Evolutionary conservation across 495 filamentous ascomycete genomes (phyloP), one percentile per base, ranked within the genome.

Genomic region (Neurospora africana): DNA sequence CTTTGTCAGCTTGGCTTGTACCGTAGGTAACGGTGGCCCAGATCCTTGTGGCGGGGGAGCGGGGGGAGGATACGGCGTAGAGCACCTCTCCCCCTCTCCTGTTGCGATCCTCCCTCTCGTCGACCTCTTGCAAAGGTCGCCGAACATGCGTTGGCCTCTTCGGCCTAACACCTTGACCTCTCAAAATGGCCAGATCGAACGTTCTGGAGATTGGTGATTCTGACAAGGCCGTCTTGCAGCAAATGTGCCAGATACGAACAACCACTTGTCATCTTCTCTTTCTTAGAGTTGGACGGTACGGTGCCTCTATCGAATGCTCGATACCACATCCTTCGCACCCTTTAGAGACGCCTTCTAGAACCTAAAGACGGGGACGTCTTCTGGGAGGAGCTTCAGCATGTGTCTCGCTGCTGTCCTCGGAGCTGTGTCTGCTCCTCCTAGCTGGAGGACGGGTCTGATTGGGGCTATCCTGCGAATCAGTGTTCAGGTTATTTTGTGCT

Each of bases 81-180:
- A 47, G 43, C 43, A 47, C 43, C 43, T 47, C 43, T 11, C 43
- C 43, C 40, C 41, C 40, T 19, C 40, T 8, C 40, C 7, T 3
- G 6, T 43, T 43, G 0, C 7, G 1, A n/a, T n/a, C 17, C 41
- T 43, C 7, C 41, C 3, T 43, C 41, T 43, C 17, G 41, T 43
- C 41, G 3, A 43, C 41, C 41, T 77, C n/a, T 76, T 73, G 21
- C 77, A 41, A 47, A 87, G 78, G 68, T 81, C 81, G 27, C 79
- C 76, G 74, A 82, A 86, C 83, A 86, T 87, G 33, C 75, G 74
- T 72, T 83, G 81, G 17, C 87, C 74, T 36, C 83, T 77, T 47
- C 74, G 74, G 21, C 82, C 82, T 1, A 81, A 75, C 2, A 79
- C 78, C 61, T 74, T 79, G 19, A 78, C 74, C 8, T 81, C 76